Evolutionary conservation across 805 yeast species (phyloP), one percentile per base, ranked within the genome.

Genomic region (Saccharomycopsis babjevae): DNA sequence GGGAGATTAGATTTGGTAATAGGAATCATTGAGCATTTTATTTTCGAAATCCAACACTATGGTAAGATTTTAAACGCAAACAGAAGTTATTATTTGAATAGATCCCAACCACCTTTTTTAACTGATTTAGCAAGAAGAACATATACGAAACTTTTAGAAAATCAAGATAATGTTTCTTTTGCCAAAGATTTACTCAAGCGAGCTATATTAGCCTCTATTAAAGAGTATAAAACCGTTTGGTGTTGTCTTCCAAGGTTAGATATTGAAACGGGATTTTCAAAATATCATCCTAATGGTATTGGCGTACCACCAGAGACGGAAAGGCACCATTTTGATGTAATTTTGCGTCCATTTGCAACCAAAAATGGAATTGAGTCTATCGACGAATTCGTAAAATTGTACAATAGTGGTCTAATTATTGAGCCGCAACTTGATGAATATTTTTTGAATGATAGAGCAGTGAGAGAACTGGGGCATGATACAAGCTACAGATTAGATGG

Each of bases 281-380:
- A 96, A 65, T 93, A 90, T 71, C 89, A 88, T 67, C 97, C 98
- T 0, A 86, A 83, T 60, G 97, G 97, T 25, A 64, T 80, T 30
- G 97, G 98, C 16, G 83, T 93, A 46, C 98, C 99, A 4, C 97
- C 97, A 5, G 99, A 93, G 71, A 92, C 97, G 0, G 99, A 93
- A 71, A 77, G 91, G 0, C 83, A 89, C 1, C 99, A 94, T 75
- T 93, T 93, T 69, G 81, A 83, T 66, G 78, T 86, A 1, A 79
- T 91, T 13, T 75, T 93, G 66, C 68, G 73, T 57, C 91, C 93
- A 3, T 89, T 80, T 69, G 84, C 87, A 40, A 73, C 79, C 57
- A 89, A 89, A 70, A 75, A 88, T 69, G 72, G 78, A 1, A 68
- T 84, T 7, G 59, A 13, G 16, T 25, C 83, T 0, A 70, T 85